Evolutionary conservation across 2,329 filamentous ascomycete genomes (phyloP), one percentile per base, ranked within the genome.

Genomic region (Orbilia quercus): DNA sequence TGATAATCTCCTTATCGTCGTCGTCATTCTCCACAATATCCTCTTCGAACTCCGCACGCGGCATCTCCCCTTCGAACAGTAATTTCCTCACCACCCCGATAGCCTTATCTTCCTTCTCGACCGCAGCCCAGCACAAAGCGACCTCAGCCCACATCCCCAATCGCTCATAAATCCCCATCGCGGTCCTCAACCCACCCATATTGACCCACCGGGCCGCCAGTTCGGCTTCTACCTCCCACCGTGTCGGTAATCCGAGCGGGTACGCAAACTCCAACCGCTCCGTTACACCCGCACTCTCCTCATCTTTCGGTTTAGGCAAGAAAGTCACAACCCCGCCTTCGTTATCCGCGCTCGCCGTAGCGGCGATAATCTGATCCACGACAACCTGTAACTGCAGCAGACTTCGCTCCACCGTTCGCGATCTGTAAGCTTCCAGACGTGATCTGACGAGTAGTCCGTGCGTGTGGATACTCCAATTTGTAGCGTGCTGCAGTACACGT

Each of bases 401-500:
- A 48, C 92, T 91, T 71, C 95, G 85, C 81, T 99, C 95, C 38
- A 96, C 85, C 0, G 95, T 99, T 62, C 94, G 86, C 59, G 93
- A 91, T 59, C 88, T 87, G 81, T 96, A 93, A 0, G 93, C 85
- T 81, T 99, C 95, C 62, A 98, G 94, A 14, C 95, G 86, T 72
- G 91, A 96, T 47, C 95, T 87, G 1, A 98, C 91, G 0, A 99
- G 84, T 7, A 99, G 84, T 0, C 92, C 95, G 79, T 98, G 93
- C 0, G 95, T 97, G 79, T 98, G 98, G 34, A 97, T 89, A 80
- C 98, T 95, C 95, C 95, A 99, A 80, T 98, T 99, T 0, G 92
- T 94, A 48, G 90, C 90, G 76, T 94, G 93, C 7, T 90, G 87
- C 1, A 99, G 84, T 0, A 98, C 95, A 42, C 95, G 88, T 1